Evolutionary conservation across 2,329 filamentous ascomycete species (phyloP), one percentile per base, ranked within the genome.

Genomic region (Phaeosphaeria sp.): DNA sequence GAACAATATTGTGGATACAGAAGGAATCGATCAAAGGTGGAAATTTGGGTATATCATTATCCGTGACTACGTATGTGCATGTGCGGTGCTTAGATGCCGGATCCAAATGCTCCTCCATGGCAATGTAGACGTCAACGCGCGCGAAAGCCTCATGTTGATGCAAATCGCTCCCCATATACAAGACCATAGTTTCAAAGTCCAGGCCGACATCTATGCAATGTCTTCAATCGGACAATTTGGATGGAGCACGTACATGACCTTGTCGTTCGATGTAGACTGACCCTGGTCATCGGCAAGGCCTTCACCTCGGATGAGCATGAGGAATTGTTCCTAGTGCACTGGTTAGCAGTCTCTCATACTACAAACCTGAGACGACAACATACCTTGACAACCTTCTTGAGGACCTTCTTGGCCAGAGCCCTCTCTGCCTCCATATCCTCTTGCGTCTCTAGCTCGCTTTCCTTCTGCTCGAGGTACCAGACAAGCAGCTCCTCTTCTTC

Each of bases 371-470:
- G 45, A 25, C 44, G 40, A 30, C 43, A 46, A 62, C 87, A 73
- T 82, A 95, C 93, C 89, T 95, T 97, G 73, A 97, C 91, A 90
- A 98, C 96, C 78, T 92, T 90, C 84, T 91, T 96, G 67, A 99
- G 80, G 52, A 99, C 94, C 85, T 97, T 95, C 74, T 82, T 86
- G 15, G 89, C 90, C 55, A 97, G 79, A 2, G 82, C 82, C 73
- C 87, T 86, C 79, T 98, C 93, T 17, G 81, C 82, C 73, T 93
- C 86, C 71, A 96, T 84, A 67, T 93, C 92, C 55, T 96, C 92
- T 76, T 96, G 89, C 43, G 82, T 90, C 36, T 90, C 84, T 57
- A 99, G 80, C 72, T 96, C 90, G 18, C 88, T 86, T 77, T 99
- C 95, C 69, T 91, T 91, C 78, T 94, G 89, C 80, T 98, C 94